Evolutionary conservation across 164 flowering plant species (phyloP).

Genomic region (Vitis rupestris): DNA sequence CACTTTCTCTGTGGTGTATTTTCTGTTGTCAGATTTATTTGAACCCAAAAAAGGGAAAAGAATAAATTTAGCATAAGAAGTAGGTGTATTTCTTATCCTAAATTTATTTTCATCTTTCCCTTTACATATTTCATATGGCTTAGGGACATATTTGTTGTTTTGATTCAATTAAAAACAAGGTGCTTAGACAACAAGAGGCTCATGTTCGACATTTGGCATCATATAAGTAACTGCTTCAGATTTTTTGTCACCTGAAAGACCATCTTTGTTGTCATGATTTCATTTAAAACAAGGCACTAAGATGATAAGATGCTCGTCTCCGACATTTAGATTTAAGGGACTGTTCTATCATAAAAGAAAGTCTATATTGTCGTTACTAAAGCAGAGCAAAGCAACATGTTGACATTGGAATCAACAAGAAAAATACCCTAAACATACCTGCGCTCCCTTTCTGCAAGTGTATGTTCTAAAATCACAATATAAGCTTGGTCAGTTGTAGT

Average conservation of each 20-base stretch:
- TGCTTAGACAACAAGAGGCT: background rate
- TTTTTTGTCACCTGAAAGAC: too few species aligned
- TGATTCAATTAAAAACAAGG: background rate
- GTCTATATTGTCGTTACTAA: too few species aligned
- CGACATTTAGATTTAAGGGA: too few species aligned
- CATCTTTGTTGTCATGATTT: too few species aligned
- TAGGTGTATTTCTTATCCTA: background rate
- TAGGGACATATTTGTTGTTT: background rate
- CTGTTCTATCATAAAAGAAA: too few species aligned
- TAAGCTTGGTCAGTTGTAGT: constrained; percentile 86
- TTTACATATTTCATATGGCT: background rate
- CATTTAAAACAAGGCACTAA: too few species aligned
- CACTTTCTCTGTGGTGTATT: too few species aligned
- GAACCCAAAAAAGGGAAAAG: background rate
- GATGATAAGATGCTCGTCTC: too few species aligned
- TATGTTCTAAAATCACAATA: constrained; percentile 80
- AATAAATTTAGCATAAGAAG: background rate
- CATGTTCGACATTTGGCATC: background rate
- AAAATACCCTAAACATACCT: constrained; percentile 48
- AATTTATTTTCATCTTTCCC: background rate
- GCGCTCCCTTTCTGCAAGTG: constrained; percentile 95
- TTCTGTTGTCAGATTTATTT: too few species aligned
- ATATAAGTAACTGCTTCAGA: too few species aligned
- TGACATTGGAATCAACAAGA: background rate
- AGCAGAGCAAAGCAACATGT: background rate